Evolutionary conservation across 768 basidiomycete genomes (phyloP), one percentile per base, ranked within the genome.

Genomic region (Boletus pseudo-olivaceus): DNA sequence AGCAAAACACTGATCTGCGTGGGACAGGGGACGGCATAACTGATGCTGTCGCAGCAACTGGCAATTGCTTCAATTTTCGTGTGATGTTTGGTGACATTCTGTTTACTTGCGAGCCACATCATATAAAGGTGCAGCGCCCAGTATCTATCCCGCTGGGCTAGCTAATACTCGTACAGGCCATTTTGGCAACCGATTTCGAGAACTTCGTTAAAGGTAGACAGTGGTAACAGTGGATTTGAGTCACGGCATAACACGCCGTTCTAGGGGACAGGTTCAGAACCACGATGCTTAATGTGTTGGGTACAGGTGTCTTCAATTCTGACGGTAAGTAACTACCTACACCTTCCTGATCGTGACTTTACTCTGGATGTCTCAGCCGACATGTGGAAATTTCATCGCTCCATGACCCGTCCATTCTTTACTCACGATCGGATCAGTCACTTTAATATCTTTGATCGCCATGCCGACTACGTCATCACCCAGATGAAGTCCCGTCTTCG

Each of bases 271-370:
- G 68, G n/a, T 78, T 83, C 46, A 75, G 70, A 43, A 56, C 68
- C 20, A 71, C 71, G 15, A 75, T 80, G 74, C 66, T 68, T 4
- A 73, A 76, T 2, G 73, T 86, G 11, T 67, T 87, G 15, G 87
- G 87, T 0, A 76, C 76, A 11, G 87, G 87, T 0, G 82, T 87
- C 5, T 88, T 88, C 65, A 87, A 87, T 58, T 81, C 82, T 14
- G 84, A 87, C 50, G 84, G 84, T 78, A 59, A 54, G 73, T 50
- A 30, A 39, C 52, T 27, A 6, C 23, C 4, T 23, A 19, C 15
- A 17, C 6, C 2, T 17, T 11, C 23, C 35, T 20, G 15, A n/a
- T 27, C 15, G n/a, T 23, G 33, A 29, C 6, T 32, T 12, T 49
- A 49, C 41, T 71, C 67, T 64, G 29, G 4, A 33, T 47, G 8